Base-by-base conservation (phyloP, 148 eudicot genomes). In the Nyssa sinensis region DNA sequence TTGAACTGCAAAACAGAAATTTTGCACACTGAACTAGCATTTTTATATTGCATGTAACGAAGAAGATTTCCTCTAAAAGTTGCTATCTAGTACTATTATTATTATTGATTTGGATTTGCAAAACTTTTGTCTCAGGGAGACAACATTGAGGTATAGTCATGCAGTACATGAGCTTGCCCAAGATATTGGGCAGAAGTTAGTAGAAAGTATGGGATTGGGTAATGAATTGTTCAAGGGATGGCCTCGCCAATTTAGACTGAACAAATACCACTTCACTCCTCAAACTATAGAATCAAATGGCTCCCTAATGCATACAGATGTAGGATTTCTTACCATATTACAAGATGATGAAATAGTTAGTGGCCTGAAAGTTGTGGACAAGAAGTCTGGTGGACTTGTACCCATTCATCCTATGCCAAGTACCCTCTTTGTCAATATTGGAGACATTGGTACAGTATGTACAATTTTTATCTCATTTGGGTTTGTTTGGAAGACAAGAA, bases 121-220 rank as follows among this genome's bases (percentile, higher is more conserved):
- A 0, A 21, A 3, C 2, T n/a, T 59, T 16, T 19, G 21, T 66
- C 49, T 58, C 76, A 82, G 85, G 71, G 85, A 82, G 66, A 39
- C 71, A 2, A 51, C 78, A 53, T 1, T 7, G 2, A 72, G 51
- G 34, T 82, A 82, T 41, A 25, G 66, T 0, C 28, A 64, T 58
- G 79, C 79, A 9, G 60, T 82, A n/a, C 51, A 71, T 31, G 68
- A 82, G 1, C 76, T 78, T 10, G 77, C 78, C 1, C 37, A 61
- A 74, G 60, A 72, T 9, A 21, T 81, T 5, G 84, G 84, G 3
- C 31, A 64, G 1, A 76, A 55, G 66, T 33, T 81, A 44, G 61
- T 65, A 7, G 28, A 81, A 16, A 74, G 80, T 44, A 14, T 81
- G 66, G 84, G 84, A 5, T 60, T 72, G 55, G 14, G 14, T 24